Evolutionary conservation across 495 filamentous ascomycete genomes (phyloP).

Genomic region (Mytilinidion resinicola): DNA sequence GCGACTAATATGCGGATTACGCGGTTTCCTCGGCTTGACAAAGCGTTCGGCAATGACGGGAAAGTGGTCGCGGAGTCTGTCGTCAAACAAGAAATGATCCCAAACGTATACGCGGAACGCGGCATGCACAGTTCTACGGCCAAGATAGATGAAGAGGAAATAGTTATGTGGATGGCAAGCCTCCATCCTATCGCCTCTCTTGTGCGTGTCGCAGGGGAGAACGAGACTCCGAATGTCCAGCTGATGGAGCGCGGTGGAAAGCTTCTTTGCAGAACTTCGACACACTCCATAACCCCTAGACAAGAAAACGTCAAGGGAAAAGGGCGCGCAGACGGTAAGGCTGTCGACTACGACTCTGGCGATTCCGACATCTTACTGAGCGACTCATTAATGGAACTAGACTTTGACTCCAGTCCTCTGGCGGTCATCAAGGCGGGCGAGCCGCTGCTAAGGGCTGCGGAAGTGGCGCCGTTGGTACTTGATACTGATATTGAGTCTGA

Average conservation of each 20-base stretch:
- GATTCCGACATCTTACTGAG: no score
- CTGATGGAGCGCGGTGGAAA: neutral
- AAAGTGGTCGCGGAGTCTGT: neutral
- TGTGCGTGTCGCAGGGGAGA: neutral
- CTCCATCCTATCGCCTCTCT: conserved; percentile 2
- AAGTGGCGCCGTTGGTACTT: neutral
- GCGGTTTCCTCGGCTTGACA: conserved; percentile 4
- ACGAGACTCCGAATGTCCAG: conserved; percentile 2
- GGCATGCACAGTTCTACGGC: neutral
- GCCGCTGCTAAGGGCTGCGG: neutral
- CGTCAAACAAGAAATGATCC: neutral
- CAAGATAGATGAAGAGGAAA: neutral
- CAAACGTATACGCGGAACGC: neutral
- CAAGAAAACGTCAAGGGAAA: neutral
- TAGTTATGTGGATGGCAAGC: neutral
- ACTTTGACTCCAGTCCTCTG: neutral
- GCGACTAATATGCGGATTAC: conserved; percentile 7
- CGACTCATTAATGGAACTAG: neutral
- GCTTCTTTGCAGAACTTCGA: neutral
- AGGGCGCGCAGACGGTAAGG: neutral
- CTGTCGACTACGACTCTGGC: neutral
- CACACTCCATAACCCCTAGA: neutral
- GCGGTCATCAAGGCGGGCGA: neutral
- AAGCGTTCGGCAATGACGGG: neutral
- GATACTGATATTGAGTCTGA: neutral